These are phyloP conservation scores for Penicillium olsonii DNA, from an alignment of 2,329 filamentous ascomycete genomes.

Conservation along the genomic window DNA sequence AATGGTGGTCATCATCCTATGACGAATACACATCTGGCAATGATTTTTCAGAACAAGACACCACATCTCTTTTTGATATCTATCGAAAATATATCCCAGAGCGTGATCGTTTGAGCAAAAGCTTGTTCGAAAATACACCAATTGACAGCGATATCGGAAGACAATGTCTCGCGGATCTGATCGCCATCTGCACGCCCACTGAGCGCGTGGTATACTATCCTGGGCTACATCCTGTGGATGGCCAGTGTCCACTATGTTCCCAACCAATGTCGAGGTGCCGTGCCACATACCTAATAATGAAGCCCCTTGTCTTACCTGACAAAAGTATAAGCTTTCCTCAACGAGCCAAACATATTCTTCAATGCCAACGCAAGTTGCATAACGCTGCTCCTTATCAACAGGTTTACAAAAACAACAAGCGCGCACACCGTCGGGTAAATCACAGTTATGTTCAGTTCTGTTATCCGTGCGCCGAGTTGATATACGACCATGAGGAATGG, in stretches of 20 bases:
- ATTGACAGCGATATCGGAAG: constrained; percentile 20
- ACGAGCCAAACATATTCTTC: constrained; percentile 15
- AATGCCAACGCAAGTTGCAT: constrained; percentile 10
- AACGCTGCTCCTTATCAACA: constrained; percentile 11
- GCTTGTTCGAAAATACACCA: constrained; percentile 17
- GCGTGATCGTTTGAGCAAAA: constrained; percentile 10
- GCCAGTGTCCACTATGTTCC: constrained; percentile 3
- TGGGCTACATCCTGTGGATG: not conserved
- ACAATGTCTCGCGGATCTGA: constrained; percentile 22
- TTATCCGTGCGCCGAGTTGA: constrained; percentile 12
- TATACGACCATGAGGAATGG: constrained; percentile 1
- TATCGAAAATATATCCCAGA: constrained; percentile 22
- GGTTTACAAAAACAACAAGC: constrained; percentile 14
- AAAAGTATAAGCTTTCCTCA: not conserved
- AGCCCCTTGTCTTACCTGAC: too few species aligned
- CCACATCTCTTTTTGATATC: constrained; percentile 21
- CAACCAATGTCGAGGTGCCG: constrained; percentile 6
- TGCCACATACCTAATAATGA: not conserved
- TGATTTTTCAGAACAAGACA: constrained; percentile 19
- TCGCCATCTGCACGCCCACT: constrained; percentile 14
- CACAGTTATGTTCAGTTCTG: constrained; percentile 15
- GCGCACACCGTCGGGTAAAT: constrained; percentile 5
- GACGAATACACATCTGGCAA: constrained; percentile 23
- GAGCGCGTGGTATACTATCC: not conserved
- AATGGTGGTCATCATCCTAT: constrained; percentile 22